Base-by-base conservation (phyloP, 2,329 filamentous ascomycete genomes). In the Exserohilum rostratum region DNA sequence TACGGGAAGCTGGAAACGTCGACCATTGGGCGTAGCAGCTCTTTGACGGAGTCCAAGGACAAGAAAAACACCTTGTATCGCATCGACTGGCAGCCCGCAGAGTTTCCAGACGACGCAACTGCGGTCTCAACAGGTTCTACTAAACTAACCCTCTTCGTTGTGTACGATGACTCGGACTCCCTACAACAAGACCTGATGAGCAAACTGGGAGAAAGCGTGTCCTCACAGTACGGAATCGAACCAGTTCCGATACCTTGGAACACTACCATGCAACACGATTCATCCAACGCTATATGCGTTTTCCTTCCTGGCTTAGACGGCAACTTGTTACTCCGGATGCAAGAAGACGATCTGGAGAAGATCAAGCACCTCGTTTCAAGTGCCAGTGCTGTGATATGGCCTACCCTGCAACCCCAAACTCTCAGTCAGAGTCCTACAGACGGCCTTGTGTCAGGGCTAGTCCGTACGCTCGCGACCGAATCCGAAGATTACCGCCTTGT, bases 401-500 rank as follows among this genome's bases (percentile, higher is more conserved):
- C 52, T 15, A 50, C 49, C 3, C 20, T 22, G 7, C 50, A 50
- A 20, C 31, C 50, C 13, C 13, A 10, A n/a, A 13, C 11, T 12
- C 5, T 35, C 6, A 30, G 40, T 3, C 44, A 45, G 20, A 59
- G 30, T 27, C 59, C 59, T 1, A 45, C 22, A 3, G 48, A 52
- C 30, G 56, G 56, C 2, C 45, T 61, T 2, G 44, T 61, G 7
- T 47, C 53, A 13, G 59, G 59, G 11, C 42, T 61, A 2, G 47
- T 53, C 1, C 56, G 59, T 6, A 61, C 59, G 4, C 44, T 61
- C 25, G 53, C 56, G 2, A 59, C 53, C 4, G 59, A 61, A 27
- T 43, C 49, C 6, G 53, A 57, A 20, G 50, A 57, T 10, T 57
- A 47, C 25, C 47, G 57, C 12, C 42, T 61, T 12, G 34, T 59